Evolutionary conservation across 345 rosid genomes (phyloP), one percentile per base, ranked within the genome.

Genomic region (Kandelia obovata): DNA sequence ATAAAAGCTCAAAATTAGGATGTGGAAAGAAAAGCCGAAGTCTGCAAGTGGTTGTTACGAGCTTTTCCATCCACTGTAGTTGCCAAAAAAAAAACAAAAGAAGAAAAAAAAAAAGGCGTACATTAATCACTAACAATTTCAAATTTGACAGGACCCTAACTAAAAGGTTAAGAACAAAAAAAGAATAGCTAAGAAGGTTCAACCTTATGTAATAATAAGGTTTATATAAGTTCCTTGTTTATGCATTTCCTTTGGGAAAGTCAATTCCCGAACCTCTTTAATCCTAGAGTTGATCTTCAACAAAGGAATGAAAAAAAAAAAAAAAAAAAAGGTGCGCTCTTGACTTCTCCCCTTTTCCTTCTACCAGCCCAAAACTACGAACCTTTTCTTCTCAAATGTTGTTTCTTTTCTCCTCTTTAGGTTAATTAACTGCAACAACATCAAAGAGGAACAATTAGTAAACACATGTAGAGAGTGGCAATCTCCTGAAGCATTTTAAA

Each of bases 221-320:
- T 27, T 56, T 56, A 56, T 6, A 56, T 25, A 11, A 5, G 59
- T 56, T 56, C 16, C 26, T 10, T 16, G 25, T 51, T 20, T 59
- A 25, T 23, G n/a, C 53, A 31, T 13, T 27, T 34, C 27, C 23
- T 34, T 53, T 71, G 68, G 73, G 82, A 80, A 86, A 90, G 96
- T 87, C 95, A 92, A 88, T 87, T n/a, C 89, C 97, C 85, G 90
- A 90, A 90, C 97, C 97, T 73, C 81, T 67, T 63, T 53, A 56
- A 51, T 61, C 46, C 43, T 19, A 57, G 35, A 66, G 31, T 47
- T 62, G 64, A 34, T 56, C 28, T 8, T 56, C 60, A 61, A 55
- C 31, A 52, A 37, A 1, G 17, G 30, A 56, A 62, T 69, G 58
- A 70, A 56, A 72, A 11, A 43, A 47, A 63, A 27, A 51, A 47